phyloP scores from a whole-genome alignment of 805 yeast species.

The Saturnispora sanitii region DNA sequence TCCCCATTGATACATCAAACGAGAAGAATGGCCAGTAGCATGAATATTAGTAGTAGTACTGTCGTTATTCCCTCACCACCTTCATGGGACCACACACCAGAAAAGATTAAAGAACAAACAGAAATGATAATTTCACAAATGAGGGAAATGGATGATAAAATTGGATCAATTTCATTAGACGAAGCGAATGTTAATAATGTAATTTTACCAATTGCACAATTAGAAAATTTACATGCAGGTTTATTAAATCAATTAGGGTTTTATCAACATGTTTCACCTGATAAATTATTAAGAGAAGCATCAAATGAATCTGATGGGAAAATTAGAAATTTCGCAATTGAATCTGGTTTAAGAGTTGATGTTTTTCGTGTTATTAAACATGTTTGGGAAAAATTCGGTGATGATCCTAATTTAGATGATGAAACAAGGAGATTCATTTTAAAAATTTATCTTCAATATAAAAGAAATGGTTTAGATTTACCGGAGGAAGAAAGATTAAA shows the following conservation, averaged over 20 bases:
- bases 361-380: conserved; percentile 49
- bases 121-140: conserved; percentile 35
- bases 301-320: conserved; percentile 53
- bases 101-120: conserved; percentile 34
- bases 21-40: neutral
- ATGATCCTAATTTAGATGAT: conserved; percentile 26
- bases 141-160: conserved; percentile 38
- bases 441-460: conserved; percentile 46
- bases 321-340: conserved; percentile 50
- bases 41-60: no score
- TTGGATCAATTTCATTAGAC: conserved; percentile 34
- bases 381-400: conserved; percentile 34
- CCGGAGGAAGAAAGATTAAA: conserved; percentile 43
- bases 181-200: conserved; percentile 48
- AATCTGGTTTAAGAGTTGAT: conserved; percentile 55
- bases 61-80: conserved; percentile 31
- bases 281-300: conserved; percentile 60
- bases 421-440: conserved; percentile 51
- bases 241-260: conserved; percentile 47
- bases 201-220: conserved; percentile 41
- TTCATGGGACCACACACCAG: conserved; percentile 52
- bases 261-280: conserved; percentile 61
- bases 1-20: neutral
- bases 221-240: conserved; percentile 40
- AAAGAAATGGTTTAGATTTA: conserved; percentile 61